Evolutionary conservation across 2,329 filamentous ascomycete species (phyloP), one percentile per base, ranked within the genome.

Genomic region (Fusarium chaquense): DNA sequence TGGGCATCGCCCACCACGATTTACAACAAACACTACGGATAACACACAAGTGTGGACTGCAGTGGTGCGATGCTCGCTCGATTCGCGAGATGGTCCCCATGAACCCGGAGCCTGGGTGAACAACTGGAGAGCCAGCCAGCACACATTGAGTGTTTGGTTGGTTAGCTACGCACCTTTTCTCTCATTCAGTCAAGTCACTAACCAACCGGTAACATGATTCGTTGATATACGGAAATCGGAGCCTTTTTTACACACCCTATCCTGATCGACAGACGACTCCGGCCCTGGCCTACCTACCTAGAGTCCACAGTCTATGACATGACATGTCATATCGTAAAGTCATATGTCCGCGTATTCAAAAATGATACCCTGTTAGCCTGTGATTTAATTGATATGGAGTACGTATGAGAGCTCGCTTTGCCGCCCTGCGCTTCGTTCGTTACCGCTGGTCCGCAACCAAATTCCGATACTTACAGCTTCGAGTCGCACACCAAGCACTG

Each of bases 41-140:
- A 26, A 5, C 24, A n/a, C 30, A 22, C 36, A 47, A 59, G 38
- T 30, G 20, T 43, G 33, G 40, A 32, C 26, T 55, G 38, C 33
- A 52, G 38, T 40, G 49, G 53, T 63, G 53, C 63, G 43, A 47
- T 56, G 49, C 44, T 62, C 44, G 22, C 55, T 61, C 58, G 36
- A 59, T 58, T 68, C 57, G 54, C 30, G 47, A 43, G 49, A 54
- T 52, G 58, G 36, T 55, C 64, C 61, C 73, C 73, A 75, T 38
- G 58, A 35, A 68, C 69, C 72, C 64, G 72, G 72, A 71, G 53
- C 46, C 53, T 75, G 71, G 73, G 54, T 65, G 69, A 65, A 63
- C 47, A 54, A 58, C 32, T 40, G 51, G 62, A 63, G 40, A 51
- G 58, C 36, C 45, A 54, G 63, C 58, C 56, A 65, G 56, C 38